These are phyloP conservation scores for Euphorbia lathyris DNA, from an alignment of 345 rosid genomes.

Conservation along the genomic window DNA sequence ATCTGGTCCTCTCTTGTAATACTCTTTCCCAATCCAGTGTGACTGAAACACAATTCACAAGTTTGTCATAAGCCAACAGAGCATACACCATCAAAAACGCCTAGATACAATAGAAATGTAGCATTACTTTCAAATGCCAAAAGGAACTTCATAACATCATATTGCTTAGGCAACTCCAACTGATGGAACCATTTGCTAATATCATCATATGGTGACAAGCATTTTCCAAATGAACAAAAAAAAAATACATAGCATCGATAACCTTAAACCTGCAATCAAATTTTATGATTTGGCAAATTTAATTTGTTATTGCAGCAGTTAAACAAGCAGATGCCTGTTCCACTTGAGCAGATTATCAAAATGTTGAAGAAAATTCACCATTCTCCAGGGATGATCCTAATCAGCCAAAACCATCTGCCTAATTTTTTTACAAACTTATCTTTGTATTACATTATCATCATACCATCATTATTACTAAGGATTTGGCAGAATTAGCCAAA, in stretches of 20 bases:
- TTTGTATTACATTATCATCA: not conserved
- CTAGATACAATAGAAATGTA: too few relatives aligned
- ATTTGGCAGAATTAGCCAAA: not conserved
- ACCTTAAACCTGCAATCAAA: not conserved
- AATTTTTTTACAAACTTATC: not conserved
- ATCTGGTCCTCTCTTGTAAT: conserved; percentile 92
- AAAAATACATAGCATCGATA: not conserved
- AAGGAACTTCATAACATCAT: not conserved
- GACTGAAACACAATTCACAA: conserved; percentile 48
- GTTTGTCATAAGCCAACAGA: not conserved
- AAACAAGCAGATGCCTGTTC: not conserved
- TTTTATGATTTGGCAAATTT: not conserved
- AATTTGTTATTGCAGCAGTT: not conserved
- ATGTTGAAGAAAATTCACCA: not conserved
- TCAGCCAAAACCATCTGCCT: not conserved
- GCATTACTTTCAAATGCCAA: not conserved
- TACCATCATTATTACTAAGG: not conserved
- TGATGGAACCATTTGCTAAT: too few relatives aligned
- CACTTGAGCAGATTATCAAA: not conserved
- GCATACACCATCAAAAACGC: not conserved
- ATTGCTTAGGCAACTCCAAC: too few relatives aligned
- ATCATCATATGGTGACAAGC: not conserved
- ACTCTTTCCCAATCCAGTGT: conserved; percentile 90
- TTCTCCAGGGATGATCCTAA: not conserved
- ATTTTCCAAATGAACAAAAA: not conserved